These are phyloP conservation scores for Neofusicoccum kwambonambiense DNA, from an alignment of 2,329 filamentous ascomycete genomes.

Conservation along the genomic window DNA sequence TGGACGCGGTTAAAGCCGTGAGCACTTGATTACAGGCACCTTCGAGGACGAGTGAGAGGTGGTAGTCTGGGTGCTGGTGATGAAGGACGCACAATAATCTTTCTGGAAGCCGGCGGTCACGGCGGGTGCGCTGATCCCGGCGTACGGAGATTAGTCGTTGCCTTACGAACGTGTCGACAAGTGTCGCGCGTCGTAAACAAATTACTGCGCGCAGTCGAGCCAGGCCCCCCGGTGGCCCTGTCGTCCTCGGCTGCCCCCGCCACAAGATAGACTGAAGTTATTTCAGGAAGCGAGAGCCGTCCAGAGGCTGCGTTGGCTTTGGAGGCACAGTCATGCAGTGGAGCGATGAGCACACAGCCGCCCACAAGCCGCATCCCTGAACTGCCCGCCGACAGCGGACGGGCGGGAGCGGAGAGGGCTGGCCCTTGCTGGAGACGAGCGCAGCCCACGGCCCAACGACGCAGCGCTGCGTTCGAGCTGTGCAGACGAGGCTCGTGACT, in stretches of 20 bases:
- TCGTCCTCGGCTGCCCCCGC: background rate
- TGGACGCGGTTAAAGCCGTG: background rate
- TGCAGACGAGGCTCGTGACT: background rate
- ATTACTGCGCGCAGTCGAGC: background rate
- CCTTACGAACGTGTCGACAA: slow-evolving; percentile 8
- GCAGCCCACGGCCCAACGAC: background rate
- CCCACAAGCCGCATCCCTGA: slow-evolving; percentile 9
- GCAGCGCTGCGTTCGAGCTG: background rate
- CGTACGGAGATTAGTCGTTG: slow-evolving; percentile 15
- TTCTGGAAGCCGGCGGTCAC: slow-evolving; percentile 8
- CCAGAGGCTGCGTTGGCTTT: background rate
- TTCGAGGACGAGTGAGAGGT: background rate
- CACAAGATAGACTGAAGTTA: background rate
- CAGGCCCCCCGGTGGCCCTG: slow-evolving; percentile 1
- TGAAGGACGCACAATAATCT: slow-evolving; percentile 13
- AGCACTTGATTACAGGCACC: background rate
- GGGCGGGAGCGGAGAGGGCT: slow-evolving; percentile 5
- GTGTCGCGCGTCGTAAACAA: slow-evolving; percentile 12
- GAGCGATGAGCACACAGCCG: background rate
- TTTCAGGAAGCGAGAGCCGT: background rate
- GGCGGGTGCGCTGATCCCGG: slow-evolving; percentile 11
- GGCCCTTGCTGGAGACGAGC: slow-evolving; percentile 5
- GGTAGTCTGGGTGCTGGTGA: background rate
- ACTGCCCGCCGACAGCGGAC: slow-evolving; percentile 3
- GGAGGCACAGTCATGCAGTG: background rate